Conservation (phyloP, 441 rosid genomes). For the Gossypium davidsonii region DNA sequence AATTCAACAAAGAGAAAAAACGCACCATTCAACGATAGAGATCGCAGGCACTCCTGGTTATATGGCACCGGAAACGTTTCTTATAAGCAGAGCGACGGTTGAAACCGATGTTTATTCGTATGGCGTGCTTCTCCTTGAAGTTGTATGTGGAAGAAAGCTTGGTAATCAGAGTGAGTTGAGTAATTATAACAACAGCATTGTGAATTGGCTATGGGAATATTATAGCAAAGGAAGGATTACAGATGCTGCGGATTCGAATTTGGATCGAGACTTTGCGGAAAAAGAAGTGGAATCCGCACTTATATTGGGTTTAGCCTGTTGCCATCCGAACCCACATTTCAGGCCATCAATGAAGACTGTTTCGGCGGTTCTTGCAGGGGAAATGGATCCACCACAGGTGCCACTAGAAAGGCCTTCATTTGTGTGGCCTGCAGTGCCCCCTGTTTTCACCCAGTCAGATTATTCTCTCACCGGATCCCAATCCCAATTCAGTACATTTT, state of each 20-base stretch:
- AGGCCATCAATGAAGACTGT: slow-evolving; percentile 65
- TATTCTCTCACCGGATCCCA: slow-evolving; percentile 24
- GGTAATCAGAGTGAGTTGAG: slow-evolving; percentile 24
- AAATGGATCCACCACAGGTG: slow-evolving; percentile 41
- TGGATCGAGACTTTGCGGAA: slow-evolving; percentile 26
- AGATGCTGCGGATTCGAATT: slow-evolving; percentile 43
- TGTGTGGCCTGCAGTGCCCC: slow-evolving; percentile 62
- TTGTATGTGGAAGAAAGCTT: slow-evolving; percentile 48
- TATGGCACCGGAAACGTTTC: slow-evolving; percentile 73
- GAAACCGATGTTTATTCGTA: slow-evolving; percentile 55
- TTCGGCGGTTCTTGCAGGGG: slow-evolving; percentile 53
- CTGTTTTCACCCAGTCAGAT: slow-evolving; percentile 41
- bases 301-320: slow-evolving; percentile 63
- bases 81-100: slow-evolving; percentile 48
- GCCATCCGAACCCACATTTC: slow-evolving; percentile 62
- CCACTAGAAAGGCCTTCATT: slow-evolving; percentile 61
- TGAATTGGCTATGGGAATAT: slow-evolving; percentile 60
- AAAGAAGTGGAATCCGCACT: slow-evolving; percentile 43
- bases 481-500: slow-evolving; percentile 26
- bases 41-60: slow-evolving; percentile 70
- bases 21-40: slow-evolving; percentile 63
- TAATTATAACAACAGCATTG: slow-evolving; percentile 46
- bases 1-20: slow-evolving; percentile 43
- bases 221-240: slow-evolving; percentile 34
- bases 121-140: slow-evolving; percentile 46